Evolutionary conservation across 768 basidiomycete genomes (phyloP), one percentile per base, ranked within the genome.

Genomic region (Boletus eberwhitei): DNA sequence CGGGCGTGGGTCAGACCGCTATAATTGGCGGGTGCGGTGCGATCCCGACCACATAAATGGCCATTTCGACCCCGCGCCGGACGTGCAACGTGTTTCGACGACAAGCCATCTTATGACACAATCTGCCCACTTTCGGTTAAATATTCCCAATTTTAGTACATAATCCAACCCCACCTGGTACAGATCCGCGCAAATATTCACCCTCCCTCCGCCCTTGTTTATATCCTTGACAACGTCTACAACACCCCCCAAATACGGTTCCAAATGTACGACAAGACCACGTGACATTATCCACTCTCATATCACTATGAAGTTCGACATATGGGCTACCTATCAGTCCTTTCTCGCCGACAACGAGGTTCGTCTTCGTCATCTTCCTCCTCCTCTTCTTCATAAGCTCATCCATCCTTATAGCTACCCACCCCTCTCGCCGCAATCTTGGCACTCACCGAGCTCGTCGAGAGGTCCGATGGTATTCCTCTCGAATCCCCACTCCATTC

Each of bases 371-470:
- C 13, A n/a, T 13, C 0, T 5, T 14, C 51, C 8, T n/a, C 8
- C 13, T 13, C 0, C 4, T 14, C 51, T 6, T n/a, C 8, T 13
- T 22, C 17, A 1, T 16, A 17, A 4, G 3, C 41, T 40, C 36
- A 50, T n/a, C 38, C 36, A 3, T 5, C 24, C 24, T 26, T 3
- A 4, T 41, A 92, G 89, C 81, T 90, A 52, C 86, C 90, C 0
- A 80, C 84, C 5, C 94, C 94, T 9, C 76, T 96, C 21, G 95
- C 93, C 19, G 95, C 95, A 16, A 92, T 98, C 53, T 77, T 90
- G 21, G 82, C 93, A 13, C 77, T 97, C 45, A 87, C 92, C 3
- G 83, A 94, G 66, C 75, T 93, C 34, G 84, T 97, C 57, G 80
- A 88, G 59, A 77, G 82, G 55, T 93, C 93, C 26, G 79, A 85